Evolutionary conservation across 2,329 filamentous ascomycete species (phyloP).

Genomic region (Cordyceps militaris): DNA sequence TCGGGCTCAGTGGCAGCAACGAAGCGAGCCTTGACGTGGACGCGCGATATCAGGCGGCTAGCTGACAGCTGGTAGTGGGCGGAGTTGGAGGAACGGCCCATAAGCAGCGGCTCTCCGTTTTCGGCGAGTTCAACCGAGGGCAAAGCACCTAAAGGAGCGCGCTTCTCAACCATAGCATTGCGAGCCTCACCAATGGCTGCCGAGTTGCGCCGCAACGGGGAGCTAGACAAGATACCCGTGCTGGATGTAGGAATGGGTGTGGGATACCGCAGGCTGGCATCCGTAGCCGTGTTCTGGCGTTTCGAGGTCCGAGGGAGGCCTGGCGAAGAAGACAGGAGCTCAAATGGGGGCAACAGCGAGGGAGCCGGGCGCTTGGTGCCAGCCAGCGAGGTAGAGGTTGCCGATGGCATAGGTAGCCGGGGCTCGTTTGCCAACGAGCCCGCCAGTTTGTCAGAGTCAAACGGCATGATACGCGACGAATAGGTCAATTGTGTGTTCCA

Average conservation of each 20-base stretch:
- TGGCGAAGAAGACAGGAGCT: constrained; percentile 72
- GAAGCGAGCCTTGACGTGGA: constrained; percentile 86
- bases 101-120: constrained; percentile 72
- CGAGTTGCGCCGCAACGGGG: constrained; percentile 54
- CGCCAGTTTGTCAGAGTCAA: constrained; percentile 1
- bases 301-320: constrained; percentile 62
- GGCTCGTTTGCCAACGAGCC: constrained; percentile 10
- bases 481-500: neutral
- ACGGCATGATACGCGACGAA: constrained; percentile 7
- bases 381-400: constrained; percentile 22
- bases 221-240: constrained; percentile 83
- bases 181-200: constrained; percentile 53
- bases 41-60: constrained; percentile 85
- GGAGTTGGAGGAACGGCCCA: constrained; percentile 91
- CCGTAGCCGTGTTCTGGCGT: constrained; percentile 49
- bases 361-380: constrained; percentile 57
- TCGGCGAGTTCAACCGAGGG: constrained; percentile 75
- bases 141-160: constrained; percentile 74
- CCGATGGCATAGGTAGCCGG: constrained; percentile 9
- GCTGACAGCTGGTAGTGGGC: constrained; percentile 92
- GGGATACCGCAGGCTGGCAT: constrained; percentile 64
- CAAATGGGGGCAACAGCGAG: constrained; percentile 69
- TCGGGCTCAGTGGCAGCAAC: constrained; percentile 60
- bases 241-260: constrained; percentile 92
- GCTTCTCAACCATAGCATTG: constrained; percentile 42